A percentile compares a stretch with the other conserved stretches of the same genome.
These are phyloP conservation scores for Liquidambar formosana DNA, from an alignment of 164 flowering plant species.

Conservation along the genomic window DNA sequence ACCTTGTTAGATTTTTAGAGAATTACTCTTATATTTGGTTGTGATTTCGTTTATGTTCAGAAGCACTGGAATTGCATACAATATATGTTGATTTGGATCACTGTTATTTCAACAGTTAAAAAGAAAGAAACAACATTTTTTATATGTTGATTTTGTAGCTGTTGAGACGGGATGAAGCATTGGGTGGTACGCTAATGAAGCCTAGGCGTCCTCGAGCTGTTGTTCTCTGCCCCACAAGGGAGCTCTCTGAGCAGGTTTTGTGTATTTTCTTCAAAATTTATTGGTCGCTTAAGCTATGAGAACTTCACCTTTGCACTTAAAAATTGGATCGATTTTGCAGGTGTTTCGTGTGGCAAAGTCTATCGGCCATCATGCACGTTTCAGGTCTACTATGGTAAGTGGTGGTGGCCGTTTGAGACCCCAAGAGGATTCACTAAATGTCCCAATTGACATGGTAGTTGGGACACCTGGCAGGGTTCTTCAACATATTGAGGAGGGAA, in stretches of 20 bases:
- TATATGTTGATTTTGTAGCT: slow-evolving; percentile 42
- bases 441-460: slow-evolving; percentile 90
- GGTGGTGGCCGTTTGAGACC: slow-evolving; percentile 93
- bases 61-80: neutral
- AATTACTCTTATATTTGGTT: neutral
- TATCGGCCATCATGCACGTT: slow-evolving; percentile 92
- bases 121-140: neutral
- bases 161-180: slow-evolving; percentile 73
- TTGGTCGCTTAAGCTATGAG: neutral
- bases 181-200: slow-evolving; percentile 70
- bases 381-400: slow-evolving; percentile 91
- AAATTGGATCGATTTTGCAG: slow-evolving; percentile 31
- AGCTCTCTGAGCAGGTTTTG: slow-evolving; percentile 88
- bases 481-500: slow-evolving; percentile 94
- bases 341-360: slow-evolving; percentile 94
- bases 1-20: neutral
- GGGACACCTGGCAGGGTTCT: slow-evolving; percentile 98
- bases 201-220: slow-evolving; percentile 96
- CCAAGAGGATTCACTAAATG: slow-evolving; percentile 84
- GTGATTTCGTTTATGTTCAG: neutral
- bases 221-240: slow-evolving; percentile 93
- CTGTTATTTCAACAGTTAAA: neutral
- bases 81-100: neutral
- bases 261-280: slow-evolving; percentile 2
- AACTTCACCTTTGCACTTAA: slow-evolving; percentile 2